Base-by-base conservation (phyloP, 2,329 filamentous ascomycete genomes). In the Dactylellina haptotyla region DNA sequence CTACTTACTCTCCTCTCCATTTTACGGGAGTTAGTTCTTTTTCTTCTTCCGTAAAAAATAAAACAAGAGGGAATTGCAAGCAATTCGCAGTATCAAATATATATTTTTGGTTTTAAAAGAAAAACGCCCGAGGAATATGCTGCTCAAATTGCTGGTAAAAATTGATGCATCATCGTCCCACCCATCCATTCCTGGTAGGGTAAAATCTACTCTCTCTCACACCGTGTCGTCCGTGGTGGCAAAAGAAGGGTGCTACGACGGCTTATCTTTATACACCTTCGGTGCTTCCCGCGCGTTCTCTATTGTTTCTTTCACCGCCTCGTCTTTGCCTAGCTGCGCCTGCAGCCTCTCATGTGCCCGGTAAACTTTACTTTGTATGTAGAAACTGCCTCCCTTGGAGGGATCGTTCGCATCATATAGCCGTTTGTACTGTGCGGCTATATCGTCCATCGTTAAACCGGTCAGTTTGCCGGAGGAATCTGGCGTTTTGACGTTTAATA, bases 341-440 rank as follows among this genome's bases (percentile, higher is more conserved):
- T 98, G 94, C 83, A 99, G 90, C 76, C 95, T 85, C 83, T 99
- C 94, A 78, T 94, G 87, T 69, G 95, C 95, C 75, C 95, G 86
- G 77, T 98, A 83, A 63, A 99, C 88, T 84, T 99, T 99, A 85
- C 94, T 98, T 83, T 99, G 95, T 53, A 99, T 85, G 82, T 99
- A 99, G 83, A 99, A 99, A 79, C 93, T 97, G 59, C 95, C 95
- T 34, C 95, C 95, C 80, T 97, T 97, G 82, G 96, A 86, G 9
- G 95, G 94, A 76, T 99, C 91, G 83, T 99, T 99, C 78, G 87
- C 84, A 82, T 99, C 95, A 80, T 97, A 99, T 51, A 99, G 84
- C 76, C 90, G 88, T 87, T 98, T 98, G 85, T 98, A 99, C 61
- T 93, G 87, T 77, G 90, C 88, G 82, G 90, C 89, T 63, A 97